phyloP scores from a whole-genome alignment of 371 early-diverging fungal species.

The Lichtheimia ornata region DNA sequence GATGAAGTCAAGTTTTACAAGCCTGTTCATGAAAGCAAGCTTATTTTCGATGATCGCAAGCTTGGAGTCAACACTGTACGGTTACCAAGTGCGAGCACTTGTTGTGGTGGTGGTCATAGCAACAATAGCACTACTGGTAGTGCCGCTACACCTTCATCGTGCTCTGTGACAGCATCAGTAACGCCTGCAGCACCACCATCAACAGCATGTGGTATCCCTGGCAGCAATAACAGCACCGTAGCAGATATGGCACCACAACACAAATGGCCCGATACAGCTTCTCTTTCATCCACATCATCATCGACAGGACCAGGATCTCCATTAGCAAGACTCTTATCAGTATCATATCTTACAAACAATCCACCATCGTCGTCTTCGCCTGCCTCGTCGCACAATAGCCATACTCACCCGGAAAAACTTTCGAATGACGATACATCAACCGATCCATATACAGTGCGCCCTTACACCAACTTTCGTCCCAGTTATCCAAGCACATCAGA shows the following conservation, averaged over 20 bases:
- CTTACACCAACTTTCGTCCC: conserved; percentile 35
- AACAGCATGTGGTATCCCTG: background rate
- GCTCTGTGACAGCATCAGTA: conserved; percentile 1
- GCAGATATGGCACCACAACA: conserved; percentile 8
- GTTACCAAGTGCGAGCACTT: conserved; percentile 26
- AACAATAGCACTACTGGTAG: background rate
- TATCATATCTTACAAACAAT: conserved; percentile 23
- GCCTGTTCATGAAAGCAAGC: conserved; percentile 37
- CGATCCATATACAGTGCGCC: conserved; percentile 34
- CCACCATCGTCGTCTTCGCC: conserved; percentile 1
- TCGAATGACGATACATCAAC: conserved; percentile 21
- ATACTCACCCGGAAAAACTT: background rate
- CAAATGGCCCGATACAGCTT: conserved; percentile 26
- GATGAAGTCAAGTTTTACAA: conserved; percentile 42
- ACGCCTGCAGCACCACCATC: too few relatives aligned
- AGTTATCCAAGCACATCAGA: conserved; percentile 18
- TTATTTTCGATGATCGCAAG: conserved; percentile 27
- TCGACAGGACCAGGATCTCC: conserved; percentile 16
- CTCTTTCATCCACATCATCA: conserved; percentile 15
- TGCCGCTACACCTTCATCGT: too few relatives aligned
- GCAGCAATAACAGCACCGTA: background rate
- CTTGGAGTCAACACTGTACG: conserved; percentile 27
- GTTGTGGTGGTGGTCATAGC: conserved; percentile 13
- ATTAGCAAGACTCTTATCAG: conserved; percentile 28
- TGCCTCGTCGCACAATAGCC: background rate